A percentile compares a stretch with the other conserved stretches of the same genome.
Evolutionary conservation across 768 basidiomycete species (phyloP).

Genomic region (Suillus alpinus): DNA sequence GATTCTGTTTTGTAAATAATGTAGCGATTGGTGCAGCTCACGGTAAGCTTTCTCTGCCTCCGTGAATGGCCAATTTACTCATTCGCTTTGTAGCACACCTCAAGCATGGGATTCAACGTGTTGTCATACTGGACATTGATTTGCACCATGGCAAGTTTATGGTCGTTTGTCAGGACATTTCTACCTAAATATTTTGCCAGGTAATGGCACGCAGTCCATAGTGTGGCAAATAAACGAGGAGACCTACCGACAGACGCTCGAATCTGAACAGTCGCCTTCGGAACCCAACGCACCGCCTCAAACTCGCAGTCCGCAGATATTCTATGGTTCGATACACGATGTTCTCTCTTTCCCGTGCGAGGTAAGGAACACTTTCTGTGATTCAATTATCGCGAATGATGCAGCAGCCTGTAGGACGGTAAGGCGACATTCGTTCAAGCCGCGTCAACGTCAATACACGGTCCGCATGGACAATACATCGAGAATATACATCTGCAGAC

Average conservation of each 20-base stretch:
- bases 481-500: slow-evolving; percentile 82
- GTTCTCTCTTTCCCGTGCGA: slow-evolving; percentile 91
- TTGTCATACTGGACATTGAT: slow-evolving; percentile 87
- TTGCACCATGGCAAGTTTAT: slow-evolving; percentile 24
- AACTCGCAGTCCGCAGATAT: slow-evolving; percentile 58
- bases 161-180: not conserved
- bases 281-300: slow-evolving; percentile 31
- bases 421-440: slow-evolving; percentile 77
- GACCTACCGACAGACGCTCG: slow-evolving; percentile 66
- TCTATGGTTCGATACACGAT: slow-evolving; percentile 94
- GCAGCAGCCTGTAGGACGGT: slow-evolving; percentile 58
- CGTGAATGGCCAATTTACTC: not conserved
- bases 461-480: slow-evolving; percentile 83
- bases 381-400: not conserved
- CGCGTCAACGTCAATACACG: slow-evolving; percentile 78
- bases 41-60: slow-evolving; percentile 44
- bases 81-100: slow-evolving; percentile 62
- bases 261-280: slow-evolving; percentile 35
- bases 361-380: slow-evolving; percentile 37
- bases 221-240: slow-evolving; percentile 92
- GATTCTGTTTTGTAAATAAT: slow-evolving; percentile 97
- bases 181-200: slow-evolving; percentile 34
- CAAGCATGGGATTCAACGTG: slow-evolving; percentile 69
- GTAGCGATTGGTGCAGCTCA: slow-evolving; percentile 88
- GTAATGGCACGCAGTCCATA: slow-evolving; percentile 93